phyloP scores from a whole-genome alignment of 2,329 filamentous ascomycete genomes.

The Phaeosphaeria sp. region DNA sequence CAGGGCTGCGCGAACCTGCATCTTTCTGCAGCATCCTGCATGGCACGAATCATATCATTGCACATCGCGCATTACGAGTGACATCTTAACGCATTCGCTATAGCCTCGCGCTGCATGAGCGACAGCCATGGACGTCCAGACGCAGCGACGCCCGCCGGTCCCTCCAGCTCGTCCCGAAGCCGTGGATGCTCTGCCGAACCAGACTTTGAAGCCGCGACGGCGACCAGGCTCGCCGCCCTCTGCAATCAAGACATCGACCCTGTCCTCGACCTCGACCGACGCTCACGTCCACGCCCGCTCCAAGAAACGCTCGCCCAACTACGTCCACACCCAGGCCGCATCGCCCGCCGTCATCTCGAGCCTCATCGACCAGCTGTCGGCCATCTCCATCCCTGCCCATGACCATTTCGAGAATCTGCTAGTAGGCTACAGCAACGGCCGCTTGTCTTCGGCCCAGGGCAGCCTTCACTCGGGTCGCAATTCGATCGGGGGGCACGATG shows the following conservation, averaged over 20 bases:
- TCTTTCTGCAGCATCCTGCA: not conserved
- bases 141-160: slow-evolving; percentile 21
- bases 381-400: slow-evolving; percentile 68
- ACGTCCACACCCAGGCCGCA: slow-evolving; percentile 48
- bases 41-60: not conserved
- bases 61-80: slow-evolving; percentile 1
- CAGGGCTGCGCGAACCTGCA: not conserved
- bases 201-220: slow-evolving; percentile 33
- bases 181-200: slow-evolving; percentile 22
- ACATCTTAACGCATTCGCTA: slow-evolving; percentile 1
- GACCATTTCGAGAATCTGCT: slow-evolving; percentile 69
- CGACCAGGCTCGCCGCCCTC: slow-evolving; percentile 36
- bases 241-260: slow-evolving; percentile 11
- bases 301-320: slow-evolving; percentile 41
- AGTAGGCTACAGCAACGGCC: slow-evolving; percentile 38
- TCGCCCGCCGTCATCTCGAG: slow-evolving; percentile 74
- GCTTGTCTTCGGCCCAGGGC: slow-evolving; percentile 27
- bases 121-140: slow-evolving; percentile 30
- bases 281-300: slow-evolving; percentile 24
- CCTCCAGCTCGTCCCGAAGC: slow-evolving; percentile 25
- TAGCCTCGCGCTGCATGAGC: slow-evolving; percentile 7
- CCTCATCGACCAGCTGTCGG: slow-evolving; percentile 67
- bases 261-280: not conserved
- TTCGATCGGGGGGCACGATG: slow-evolving; percentile 29
- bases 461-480: slow-evolving; percentile 28